phyloP scores from a whole-genome alignment of 306 rosid species.

The Inga leiocalycina region DNA sequence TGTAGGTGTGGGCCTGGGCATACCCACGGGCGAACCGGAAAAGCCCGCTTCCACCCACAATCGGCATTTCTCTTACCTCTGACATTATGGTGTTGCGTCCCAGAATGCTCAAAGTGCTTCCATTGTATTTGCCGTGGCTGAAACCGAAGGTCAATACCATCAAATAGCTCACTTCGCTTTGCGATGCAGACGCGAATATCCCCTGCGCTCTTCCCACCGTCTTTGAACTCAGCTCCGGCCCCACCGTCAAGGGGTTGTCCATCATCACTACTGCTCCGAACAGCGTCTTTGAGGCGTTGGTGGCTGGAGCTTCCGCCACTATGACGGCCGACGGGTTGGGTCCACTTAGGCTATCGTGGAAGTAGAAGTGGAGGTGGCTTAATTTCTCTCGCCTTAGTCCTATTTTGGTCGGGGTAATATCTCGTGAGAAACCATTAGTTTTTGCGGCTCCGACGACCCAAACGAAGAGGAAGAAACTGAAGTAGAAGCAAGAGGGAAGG shows the following conservation, averaged over 20 bases:
- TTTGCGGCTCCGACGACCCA: not conserved
- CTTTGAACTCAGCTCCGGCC: constrained; percentile 44
- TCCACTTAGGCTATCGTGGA: constrained; percentile 58
- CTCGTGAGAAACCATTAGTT: constrained; percentile 24
- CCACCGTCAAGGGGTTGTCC: constrained; percentile 60
- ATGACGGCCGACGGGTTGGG: constrained; percentile 45
- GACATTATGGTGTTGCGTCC: constrained; percentile 51
- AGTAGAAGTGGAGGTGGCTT: constrained; percentile 57
- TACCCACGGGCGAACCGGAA: constrained; percentile 73
- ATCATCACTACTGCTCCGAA: constrained; percentile 61
- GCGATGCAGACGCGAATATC: constrained; percentile 61
- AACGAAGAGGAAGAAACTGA: not conserved
- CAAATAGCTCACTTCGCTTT: constrained; percentile 42
- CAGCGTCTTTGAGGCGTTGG: constrained; percentile 22
- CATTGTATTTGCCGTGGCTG: constrained; percentile 57
- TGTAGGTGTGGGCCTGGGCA: constrained; percentile 56
- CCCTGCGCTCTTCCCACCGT: constrained; percentile 71
- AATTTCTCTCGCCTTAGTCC: constrained; percentile 46
- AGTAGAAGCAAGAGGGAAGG: not conserved
- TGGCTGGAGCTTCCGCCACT: constrained; percentile 43
- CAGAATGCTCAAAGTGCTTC: constrained; percentile 61
- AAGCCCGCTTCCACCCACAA: constrained; percentile 72
- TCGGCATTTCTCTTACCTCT: constrained; percentile 63
- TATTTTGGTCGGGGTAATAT: constrained; percentile 27
- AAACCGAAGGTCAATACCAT: constrained; percentile 67